Evolutionary conservation across 352 stramenopile genomes (phyloP).

Genomic region (Pilasporangium apinafurcum): DNA sequence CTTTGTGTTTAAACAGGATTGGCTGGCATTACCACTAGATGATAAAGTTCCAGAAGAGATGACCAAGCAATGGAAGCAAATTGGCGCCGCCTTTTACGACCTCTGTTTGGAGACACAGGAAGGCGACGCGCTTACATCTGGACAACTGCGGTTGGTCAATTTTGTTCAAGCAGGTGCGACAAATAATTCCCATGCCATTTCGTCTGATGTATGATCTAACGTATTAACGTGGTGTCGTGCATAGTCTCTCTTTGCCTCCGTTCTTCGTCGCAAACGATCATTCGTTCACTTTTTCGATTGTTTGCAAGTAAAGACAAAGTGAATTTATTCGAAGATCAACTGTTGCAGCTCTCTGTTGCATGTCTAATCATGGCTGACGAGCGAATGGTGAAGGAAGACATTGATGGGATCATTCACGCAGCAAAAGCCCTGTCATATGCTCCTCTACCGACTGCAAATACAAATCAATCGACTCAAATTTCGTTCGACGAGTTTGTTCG

Average conservation of each 20-base stretch:
- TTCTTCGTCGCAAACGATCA: slow-evolving; percentile 54
- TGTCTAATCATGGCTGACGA: slow-evolving; percentile 52
- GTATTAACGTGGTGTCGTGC: background rate
- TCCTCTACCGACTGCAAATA: slow-evolving; percentile 17
- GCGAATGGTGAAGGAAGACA: slow-evolving; percentile 13
- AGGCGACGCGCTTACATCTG: slow-evolving; percentile 4
- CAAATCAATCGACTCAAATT: slow-evolving; percentile 15
- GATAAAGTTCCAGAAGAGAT: slow-evolving; percentile 17
- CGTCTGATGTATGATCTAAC: background rate
- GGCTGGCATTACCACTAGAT: slow-evolving; percentile 35
- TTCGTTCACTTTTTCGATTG: slow-evolving; percentile 43
- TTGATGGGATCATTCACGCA: slow-evolving; percentile 15
- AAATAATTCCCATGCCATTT: background rate
- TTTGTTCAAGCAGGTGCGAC: slow-evolving; percentile 69
- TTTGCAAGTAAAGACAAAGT: slow-evolving; percentile 24
- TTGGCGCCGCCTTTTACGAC: slow-evolving; percentile 44
- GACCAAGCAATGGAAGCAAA: slow-evolving; percentile 6
- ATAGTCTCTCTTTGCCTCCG: slow-evolving; percentile 61
- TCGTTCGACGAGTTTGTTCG: slow-evolving; percentile 56
- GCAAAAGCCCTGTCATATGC: slow-evolving; percentile 34
- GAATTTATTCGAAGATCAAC: slow-evolving; percentile 29
- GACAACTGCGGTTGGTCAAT: slow-evolving; percentile 26
- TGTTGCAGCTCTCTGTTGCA: slow-evolving; percentile 39
- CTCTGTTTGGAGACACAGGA: slow-evolving; percentile 38
- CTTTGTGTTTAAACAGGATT: slow-evolving; percentile 15